A percentile compares a stretch with the other conserved stretches of the same genome.
Conservation (phyloP, 2,329 filamentous ascomycete genomes). For the Aspergillus uvarum region DNA sequence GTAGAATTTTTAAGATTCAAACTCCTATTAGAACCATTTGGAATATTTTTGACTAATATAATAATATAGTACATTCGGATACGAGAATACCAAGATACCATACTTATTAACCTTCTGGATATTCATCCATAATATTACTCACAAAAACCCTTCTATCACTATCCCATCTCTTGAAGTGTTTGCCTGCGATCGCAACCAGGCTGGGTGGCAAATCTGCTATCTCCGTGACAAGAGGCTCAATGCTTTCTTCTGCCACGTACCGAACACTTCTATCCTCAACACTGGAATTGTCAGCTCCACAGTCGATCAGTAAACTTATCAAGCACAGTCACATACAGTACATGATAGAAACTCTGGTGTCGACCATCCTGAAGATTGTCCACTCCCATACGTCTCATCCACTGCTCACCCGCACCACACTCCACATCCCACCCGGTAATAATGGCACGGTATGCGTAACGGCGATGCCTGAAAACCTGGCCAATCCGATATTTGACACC, state of each 20-base stretch:
- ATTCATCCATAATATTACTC: neutral
- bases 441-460: constrained; percentile 76
- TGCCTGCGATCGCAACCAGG: constrained; percentile 70
- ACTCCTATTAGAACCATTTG: too few relatives aligned
- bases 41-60: too few relatives aligned
- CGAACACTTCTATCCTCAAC: constrained; percentile 67
- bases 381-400: constrained; percentile 64
- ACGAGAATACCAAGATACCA: neutral
- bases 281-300: constrained; percentile 42
- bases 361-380: constrained; percentile 60
- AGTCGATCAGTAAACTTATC: neutral
- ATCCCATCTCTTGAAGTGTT: constrained; percentile 88
- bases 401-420: constrained; percentile 60
- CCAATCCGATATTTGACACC: constrained; percentile 69
- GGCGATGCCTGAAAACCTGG: constrained; percentile 77
- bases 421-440: constrained; percentile 82
- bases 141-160: constrained; percentile 21
- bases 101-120: constrained; percentile 2
- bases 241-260: constrained; percentile 80
- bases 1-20: too few relatives aligned
- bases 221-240: constrained; percentile 58
- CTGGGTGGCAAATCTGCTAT: constrained; percentile 51
- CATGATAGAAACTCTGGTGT: constrained; percentile 77
- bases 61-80: neutral
- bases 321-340: constrained; percentile 64